Base-by-base conservation (phyloP, 176 grass and related monocot species). In the Bothriochloa decipiens region DNA sequence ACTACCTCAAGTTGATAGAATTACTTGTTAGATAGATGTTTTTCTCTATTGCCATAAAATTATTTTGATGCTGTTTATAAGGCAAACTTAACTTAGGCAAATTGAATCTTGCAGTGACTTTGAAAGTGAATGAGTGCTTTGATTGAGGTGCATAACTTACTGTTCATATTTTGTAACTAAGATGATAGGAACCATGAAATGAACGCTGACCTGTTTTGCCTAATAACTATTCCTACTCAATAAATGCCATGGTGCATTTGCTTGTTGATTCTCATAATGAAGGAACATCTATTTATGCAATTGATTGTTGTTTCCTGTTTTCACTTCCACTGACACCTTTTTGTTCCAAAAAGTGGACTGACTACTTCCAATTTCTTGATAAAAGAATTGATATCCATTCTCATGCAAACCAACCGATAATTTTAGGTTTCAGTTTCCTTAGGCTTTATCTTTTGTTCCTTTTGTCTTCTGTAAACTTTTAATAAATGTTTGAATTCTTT, bases 401-500 rank as follows among this genome's bases (percentile, higher is more conserved):
- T n/a, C 23, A 68, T 39, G 17, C 12, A 60, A 86, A 73, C 28
- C 11, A 73, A 15, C 22, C 11, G 66, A 39, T 74, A 65, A 35
- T 43, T 4, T n/a, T 8, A 22, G 35, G 72, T 5, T 53, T 76
- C 64, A 6, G 47, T 77, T 29, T 81, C 33, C 43, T 87, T 40
- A 23, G 41, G 57, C n/a, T 65, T 15, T 28, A 32, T 69, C 9
- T 60, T 13, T 75, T 22, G 10, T 81, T 16, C 17, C 3, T 27
- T 55, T 7, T 78, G 33, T 66, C 16, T 65, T 65, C 52, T 70
- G 37, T 69, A 62, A 76, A 68, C 39, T 74, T 65, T 28, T 52
- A 73, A n/a, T 52, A 81, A 85, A 78, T 65, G 12, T 11, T 47
- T 78, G 12, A 8, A 12, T 78, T 45, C 22, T 76, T 76, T 79